A percentile compares a stretch with the other conserved stretches of the same genome.
phyloP scores from a whole-genome alignment of 257 asterid genomes.

The Nicotiana attenuata region DNA sequence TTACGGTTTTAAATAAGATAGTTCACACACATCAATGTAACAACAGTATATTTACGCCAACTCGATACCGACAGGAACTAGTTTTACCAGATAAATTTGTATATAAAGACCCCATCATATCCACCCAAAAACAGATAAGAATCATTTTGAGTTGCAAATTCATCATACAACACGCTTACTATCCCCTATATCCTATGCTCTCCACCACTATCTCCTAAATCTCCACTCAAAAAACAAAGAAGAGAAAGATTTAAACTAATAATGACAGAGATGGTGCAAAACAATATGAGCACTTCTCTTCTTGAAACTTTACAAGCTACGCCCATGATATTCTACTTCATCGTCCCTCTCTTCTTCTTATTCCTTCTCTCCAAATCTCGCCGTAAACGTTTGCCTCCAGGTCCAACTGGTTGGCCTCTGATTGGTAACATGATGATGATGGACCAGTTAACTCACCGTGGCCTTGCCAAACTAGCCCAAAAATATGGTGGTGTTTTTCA shows the following conservation, averaged over 20 bases:
- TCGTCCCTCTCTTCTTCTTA: slow-evolving; percentile 19
- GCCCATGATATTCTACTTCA: slow-evolving; percentile 17
- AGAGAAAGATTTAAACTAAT: background rate
- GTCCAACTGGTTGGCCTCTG: slow-evolving; percentile 76
- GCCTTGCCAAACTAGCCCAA: slow-evolving; percentile 57
- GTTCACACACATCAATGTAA: no score
- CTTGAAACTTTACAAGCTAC: slow-evolving; percentile 16
- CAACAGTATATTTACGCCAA: background rate
- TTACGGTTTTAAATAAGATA: no score
- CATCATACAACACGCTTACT: background rate
- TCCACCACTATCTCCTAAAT: background rate
- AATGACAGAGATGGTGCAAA: background rate
- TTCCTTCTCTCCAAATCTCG: slow-evolving; percentile 30
- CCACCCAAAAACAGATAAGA: slow-evolving; percentile 7
- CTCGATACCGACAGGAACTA: background rate
- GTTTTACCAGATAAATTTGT: background rate
- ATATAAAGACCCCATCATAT: slow-evolving; percentile 9
- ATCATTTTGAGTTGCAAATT: slow-evolving; percentile 3
- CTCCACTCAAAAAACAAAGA: background rate
- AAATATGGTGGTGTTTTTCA: slow-evolving; percentile 75
- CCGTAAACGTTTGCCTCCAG: slow-evolving; percentile 65
- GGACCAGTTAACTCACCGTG: slow-evolving; percentile 73
- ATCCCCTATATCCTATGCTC: background rate
- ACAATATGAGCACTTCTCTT: background rate
- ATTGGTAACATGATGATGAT: slow-evolving; percentile 67